Percentiles rank a stretch among this genome's conserved stretches.
phyloP scores from a whole-genome alignment of 2,329 filamentous ascomycete species.

The Periconia digitata region DNA sequence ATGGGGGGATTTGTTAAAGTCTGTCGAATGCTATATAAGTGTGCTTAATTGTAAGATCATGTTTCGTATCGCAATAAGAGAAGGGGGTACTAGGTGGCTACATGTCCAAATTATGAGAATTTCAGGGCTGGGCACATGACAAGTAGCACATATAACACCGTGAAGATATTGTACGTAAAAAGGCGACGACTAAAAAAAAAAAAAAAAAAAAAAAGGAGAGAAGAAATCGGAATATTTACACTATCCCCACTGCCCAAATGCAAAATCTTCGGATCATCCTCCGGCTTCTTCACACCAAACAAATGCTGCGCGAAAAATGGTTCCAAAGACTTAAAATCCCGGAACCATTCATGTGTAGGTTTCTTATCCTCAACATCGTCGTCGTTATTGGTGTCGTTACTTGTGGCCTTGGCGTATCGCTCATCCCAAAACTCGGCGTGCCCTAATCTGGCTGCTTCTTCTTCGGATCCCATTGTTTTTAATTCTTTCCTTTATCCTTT shows the following conservation, averaged over 20 bases:
- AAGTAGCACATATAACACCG: not conserved
- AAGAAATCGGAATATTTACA: too few relatives aligned
- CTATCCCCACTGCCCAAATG: constrained; percentile 62
- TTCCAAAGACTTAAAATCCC: constrained; percentile 51
- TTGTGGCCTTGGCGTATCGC: constrained; percentile 48
- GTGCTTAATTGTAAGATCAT: too few relatives aligned
- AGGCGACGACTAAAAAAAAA: too few relatives aligned
- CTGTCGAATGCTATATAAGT: too few relatives aligned
- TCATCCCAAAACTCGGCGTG: constrained; percentile 55
- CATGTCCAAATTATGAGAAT: constrained; percentile 1
- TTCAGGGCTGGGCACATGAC: not conserved
- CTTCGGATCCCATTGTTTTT: constrained; percentile 13
- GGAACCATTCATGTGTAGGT: constrained; percentile 59
- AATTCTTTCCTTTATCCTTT: not conserved
- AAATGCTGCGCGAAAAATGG: constrained; percentile 52
- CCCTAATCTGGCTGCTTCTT: constrained; percentile 40
- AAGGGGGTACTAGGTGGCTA: too few relatives aligned
- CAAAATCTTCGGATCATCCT: constrained; percentile 49
- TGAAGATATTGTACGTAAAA: constrained; percentile 18
- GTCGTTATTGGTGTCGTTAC: too few relatives aligned
- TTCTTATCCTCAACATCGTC: constrained; percentile 40
- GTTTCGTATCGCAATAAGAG: too few relatives aligned
- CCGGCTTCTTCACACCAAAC: constrained; percentile 35
- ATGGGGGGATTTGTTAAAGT: too few relatives aligned
- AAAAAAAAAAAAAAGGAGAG: too few relatives aligned